phyloP scores from a whole-genome alignment of 129 eudicot species.

The Saposhnikovia divaricata region DNA sequence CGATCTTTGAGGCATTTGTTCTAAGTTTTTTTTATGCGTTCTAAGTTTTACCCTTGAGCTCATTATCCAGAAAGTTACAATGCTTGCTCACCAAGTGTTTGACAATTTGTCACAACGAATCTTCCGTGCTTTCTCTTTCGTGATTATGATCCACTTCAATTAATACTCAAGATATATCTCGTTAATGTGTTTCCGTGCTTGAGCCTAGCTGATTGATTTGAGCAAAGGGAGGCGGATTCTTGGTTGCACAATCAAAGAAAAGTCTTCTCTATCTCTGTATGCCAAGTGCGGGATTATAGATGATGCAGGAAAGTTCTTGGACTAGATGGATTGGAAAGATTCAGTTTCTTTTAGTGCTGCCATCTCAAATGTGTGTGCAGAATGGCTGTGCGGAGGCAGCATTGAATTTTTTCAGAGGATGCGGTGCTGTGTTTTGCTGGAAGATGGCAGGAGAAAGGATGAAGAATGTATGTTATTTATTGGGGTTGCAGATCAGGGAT shows the following conservation, averaged over 20 bases:
- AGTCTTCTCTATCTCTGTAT: slow-evolving; percentile 59
- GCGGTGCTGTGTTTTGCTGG: slow-evolving; percentile 11
- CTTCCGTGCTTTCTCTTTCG: no score
- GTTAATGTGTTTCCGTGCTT: slow-evolving; percentile 30
- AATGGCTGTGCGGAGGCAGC: slow-evolving; percentile 68
- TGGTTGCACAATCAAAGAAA: slow-evolving; percentile 43
- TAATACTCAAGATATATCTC: no score
- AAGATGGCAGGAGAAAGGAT: no score
- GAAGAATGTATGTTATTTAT: no score
- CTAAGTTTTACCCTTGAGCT: no score
- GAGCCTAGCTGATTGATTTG: slow-evolving; percentile 53
- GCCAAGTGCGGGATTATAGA: slow-evolving; percentile 59
- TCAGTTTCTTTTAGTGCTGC: slow-evolving; percentile 60
- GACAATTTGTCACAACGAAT: no score
- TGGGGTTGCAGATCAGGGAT: no score
- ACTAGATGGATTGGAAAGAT: slow-evolving; percentile 55
- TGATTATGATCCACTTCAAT: no score
- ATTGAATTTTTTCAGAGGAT: slow-evolving; percentile 42
- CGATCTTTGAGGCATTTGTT: no score
- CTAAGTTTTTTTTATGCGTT: no score
- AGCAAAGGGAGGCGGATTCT: slow-evolving; percentile 51
- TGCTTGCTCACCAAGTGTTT: no score
- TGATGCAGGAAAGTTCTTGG: slow-evolving; percentile 45
- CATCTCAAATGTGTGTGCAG: slow-evolving; percentile 70
- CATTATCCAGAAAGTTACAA: no score